A percentile compares a stretch with the other conserved stretches of the same genome.
phyloP scores from a whole-genome alignment of 345 rosid genomes.

The Dipteronia sinensis region DNA sequence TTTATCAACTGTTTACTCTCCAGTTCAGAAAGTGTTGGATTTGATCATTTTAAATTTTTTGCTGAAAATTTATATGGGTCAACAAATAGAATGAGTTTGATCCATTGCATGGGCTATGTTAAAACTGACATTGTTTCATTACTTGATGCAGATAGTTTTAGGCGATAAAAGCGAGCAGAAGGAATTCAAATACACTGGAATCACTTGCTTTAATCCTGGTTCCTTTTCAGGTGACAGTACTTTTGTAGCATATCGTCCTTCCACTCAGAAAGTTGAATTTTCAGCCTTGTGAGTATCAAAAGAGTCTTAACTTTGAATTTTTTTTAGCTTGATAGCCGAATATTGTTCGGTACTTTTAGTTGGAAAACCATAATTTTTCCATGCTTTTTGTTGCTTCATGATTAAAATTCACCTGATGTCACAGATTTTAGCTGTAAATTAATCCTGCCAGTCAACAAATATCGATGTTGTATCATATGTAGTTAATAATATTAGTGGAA shows the following conservation, averaged over 20 bases:
- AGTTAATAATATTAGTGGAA: background rate
- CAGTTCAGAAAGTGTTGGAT: background rate
- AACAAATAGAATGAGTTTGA: background rate
- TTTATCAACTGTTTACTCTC: background rate
- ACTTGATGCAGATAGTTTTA: constrained; percentile 64
- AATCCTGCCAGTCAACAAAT: background rate
- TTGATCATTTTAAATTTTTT: background rate
- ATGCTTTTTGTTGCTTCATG: background rate
- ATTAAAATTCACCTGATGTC: background rate
- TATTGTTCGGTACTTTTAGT: background rate
- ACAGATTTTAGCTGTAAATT: constrained; percentile 6
- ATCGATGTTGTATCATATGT: background rate
- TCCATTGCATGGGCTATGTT: background rate
- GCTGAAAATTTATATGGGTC: background rate
- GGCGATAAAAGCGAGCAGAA: constrained; percentile 84
- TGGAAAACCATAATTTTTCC: background rate
- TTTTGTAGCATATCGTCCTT: constrained; percentile 81
- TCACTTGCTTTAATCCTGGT: constrained; percentile 91
- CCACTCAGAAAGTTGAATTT: constrained; percentile 80
- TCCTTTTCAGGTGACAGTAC: constrained; percentile 75
- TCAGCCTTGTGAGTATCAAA: constrained; percentile 55
- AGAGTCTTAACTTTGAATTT: constrained; percentile 3
- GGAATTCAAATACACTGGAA: constrained; percentile 73
- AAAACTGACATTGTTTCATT: constrained; percentile 17
- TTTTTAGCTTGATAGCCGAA: background rate